phyloP scores from a whole-genome alignment of 1,284 basidiomycete genomes.

The Xerocomus minutiporus region DNA sequence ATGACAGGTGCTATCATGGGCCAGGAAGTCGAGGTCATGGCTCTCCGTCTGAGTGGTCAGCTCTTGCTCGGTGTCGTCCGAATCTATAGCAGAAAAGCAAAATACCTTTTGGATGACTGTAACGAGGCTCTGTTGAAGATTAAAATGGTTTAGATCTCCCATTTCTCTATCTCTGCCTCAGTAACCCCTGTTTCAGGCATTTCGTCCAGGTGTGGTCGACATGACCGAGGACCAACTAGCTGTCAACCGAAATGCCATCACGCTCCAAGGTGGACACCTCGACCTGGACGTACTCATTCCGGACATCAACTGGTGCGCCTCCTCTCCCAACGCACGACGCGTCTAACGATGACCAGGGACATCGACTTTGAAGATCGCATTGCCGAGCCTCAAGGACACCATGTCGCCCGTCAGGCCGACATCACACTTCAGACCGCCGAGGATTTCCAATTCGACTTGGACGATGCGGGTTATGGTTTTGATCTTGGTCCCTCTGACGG shows the following conservation, averaged over 20 bases:
- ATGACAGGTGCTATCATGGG: constrained; percentile 79
- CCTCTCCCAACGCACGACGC: not conserved
- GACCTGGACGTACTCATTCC: constrained; percentile 79
- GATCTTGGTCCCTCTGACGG: constrained; percentile 75
- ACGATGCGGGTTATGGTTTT: constrained; percentile 56
- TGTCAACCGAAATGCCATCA: constrained; percentile 84
- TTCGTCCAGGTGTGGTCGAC: constrained; percentile 89
- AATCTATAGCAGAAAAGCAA: constrained; percentile 96
- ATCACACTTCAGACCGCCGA: constrained; percentile 75
- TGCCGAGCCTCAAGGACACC: constrained; percentile 64
- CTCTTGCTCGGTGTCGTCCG: constrained; percentile 93
- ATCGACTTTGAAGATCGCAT: constrained; percentile 70
- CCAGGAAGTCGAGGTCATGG: constrained; percentile 85
- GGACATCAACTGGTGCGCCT: constrained; percentile 69
- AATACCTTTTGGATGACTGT: constrained; percentile 96
- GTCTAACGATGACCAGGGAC: constrained; percentile 48
- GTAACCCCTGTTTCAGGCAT: constrained; percentile 56
- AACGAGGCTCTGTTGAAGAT: constrained; percentile 95
- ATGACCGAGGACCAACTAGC: constrained; percentile 91
- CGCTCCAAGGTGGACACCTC: constrained; percentile 68
- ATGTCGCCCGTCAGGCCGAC: constrained; percentile 78
- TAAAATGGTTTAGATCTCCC: constrained; percentile 68
- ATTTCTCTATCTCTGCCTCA: not conserved
- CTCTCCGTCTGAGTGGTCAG: constrained; percentile 91
- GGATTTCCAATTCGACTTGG: constrained; percentile 59